These are phyloP conservation scores for Trametes cubensis DNA, from an alignment of 768 basidiomycete genomes.

Conservation along the genomic window DNA sequence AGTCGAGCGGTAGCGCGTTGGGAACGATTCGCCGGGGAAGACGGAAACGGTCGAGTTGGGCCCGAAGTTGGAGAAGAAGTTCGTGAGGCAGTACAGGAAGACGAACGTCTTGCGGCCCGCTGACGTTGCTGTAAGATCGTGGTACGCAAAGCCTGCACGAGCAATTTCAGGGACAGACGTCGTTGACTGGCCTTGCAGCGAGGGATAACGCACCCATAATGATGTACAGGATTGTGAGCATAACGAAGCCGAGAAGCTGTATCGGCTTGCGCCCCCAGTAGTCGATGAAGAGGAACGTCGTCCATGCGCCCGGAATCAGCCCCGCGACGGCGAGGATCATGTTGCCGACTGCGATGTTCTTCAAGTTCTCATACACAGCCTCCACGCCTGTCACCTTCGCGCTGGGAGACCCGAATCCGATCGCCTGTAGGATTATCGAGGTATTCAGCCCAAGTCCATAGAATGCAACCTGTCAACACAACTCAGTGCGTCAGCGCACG, in stretches of 20 bases:
- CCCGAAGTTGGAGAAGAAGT: conserved; percentile 50
- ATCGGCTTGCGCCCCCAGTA: conserved; percentile 43
- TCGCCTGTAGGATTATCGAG: conserved; percentile 41
- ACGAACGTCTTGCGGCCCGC: conserved; percentile 38
- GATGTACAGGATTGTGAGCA: conserved; percentile 39
- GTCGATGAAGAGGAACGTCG: conserved; percentile 41
- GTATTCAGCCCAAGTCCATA: conserved; percentile 54
- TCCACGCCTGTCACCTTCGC: conserved; percentile 18
- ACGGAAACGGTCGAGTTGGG: conserved; percentile 49
- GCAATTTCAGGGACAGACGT: neutral
- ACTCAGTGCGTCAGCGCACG: conserved; percentile 20
- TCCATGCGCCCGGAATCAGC: conserved; percentile 44
- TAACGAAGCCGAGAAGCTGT: conserved; percentile 43
- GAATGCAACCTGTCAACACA: conserved; percentile 41
- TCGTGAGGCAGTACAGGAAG: conserved; percentile 43
- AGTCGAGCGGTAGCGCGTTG: conserved; percentile 47
- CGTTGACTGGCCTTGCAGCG: neutral
- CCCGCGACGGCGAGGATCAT: conserved; percentile 43
- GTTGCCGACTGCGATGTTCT: conserved; percentile 39
- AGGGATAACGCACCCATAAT: conserved; percentile 32
- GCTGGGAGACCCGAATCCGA: conserved; percentile 29
- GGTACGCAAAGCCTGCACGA: conserved; percentile 33
- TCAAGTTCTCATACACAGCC: conserved; percentile 32
- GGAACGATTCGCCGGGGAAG: conserved; percentile 48
- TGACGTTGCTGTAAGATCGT: conserved; percentile 32